Conservation (phyloP, 805 yeast genomes). For the Ogataea glucozyma region DNA sequence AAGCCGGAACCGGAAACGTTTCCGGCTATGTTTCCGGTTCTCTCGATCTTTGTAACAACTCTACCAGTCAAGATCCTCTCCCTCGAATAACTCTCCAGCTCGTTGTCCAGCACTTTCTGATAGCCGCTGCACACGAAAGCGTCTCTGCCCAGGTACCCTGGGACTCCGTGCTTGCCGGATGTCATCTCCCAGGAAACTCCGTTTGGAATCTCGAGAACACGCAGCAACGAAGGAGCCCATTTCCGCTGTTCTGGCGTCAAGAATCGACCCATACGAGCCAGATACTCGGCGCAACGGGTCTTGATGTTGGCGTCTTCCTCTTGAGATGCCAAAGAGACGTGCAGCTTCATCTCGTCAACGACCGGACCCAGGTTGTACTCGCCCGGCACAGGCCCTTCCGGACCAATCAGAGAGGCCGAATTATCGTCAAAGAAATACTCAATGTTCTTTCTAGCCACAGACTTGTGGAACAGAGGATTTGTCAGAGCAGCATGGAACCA, state of each 20-base stretch:
- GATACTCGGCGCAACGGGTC: constrained; percentile 28
- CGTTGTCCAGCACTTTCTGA: constrained; percentile 30
- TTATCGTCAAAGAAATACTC: constrained; percentile 35
- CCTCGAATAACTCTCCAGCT: constrained; percentile 28
- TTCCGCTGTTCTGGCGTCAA: constrained; percentile 29
- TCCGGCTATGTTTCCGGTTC: constrained; percentile 9
- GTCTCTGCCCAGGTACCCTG: constrained; percentile 35
- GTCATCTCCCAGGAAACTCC: constrained; percentile 35
- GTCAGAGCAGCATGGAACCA: constrained; percentile 54
- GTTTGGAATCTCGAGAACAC: constrained; percentile 32
- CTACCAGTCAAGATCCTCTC: constrained; percentile 22
- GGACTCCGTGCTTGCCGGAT: constrained; percentile 28
- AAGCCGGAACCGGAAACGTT: constrained; percentile 32
- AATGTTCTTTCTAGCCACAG: constrained; percentile 26
- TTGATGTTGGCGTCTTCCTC: constrained; percentile 29
- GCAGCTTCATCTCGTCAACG: constrained; percentile 36
- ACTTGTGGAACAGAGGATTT: constrained; percentile 40
- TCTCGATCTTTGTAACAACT: constrained; percentile 17
- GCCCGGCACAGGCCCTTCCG: constrained; percentile 28
- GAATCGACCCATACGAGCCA: constrained; percentile 19
- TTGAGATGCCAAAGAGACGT: constrained; percentile 27
- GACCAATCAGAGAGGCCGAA: constrained; percentile 34
- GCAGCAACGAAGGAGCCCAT: constrained; percentile 31
- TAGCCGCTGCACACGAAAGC: constrained; percentile 33
- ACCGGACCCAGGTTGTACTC: constrained; percentile 35